Base-by-base conservation (phyloP, 495 filamentous ascomycete genomes). In the Symbiotaphrina buchneri region DNA sequence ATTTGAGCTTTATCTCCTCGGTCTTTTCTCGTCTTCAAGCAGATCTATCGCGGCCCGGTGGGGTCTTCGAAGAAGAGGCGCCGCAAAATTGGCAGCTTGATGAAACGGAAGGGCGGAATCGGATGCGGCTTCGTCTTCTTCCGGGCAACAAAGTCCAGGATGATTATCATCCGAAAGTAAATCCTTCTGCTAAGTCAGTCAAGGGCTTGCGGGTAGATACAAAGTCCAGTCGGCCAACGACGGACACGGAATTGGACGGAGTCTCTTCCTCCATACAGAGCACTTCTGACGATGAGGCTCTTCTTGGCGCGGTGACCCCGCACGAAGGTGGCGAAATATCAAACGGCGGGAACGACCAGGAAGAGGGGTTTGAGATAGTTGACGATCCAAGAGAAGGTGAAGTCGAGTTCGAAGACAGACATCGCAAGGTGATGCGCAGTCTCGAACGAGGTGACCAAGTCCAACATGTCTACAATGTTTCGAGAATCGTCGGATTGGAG, bases 361-460 rank as follows among this genome's bases (percentile, higher is more conserved):
- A 39, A 16, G 38, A 41, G 8, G 87, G 94, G 30, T 97, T 85
- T 41, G 87, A 97, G 52, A 66, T 97, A 42, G 72, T 97, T 23
- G 81, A 92, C 36, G 84, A 93, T 35, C 72, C 74, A 5, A 66
- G 67, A n/a, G 69, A 79, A 28, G 79, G 71, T 28, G 65, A 79
- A 10, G 85, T 90, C 33, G 72, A 70, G 7, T 91, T 80, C 42
- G 87, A 95, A 51, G 87, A 97, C 46, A 94, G 91, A 54, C 94
- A 97, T 43, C 60, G 87, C 10, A 94, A 90, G 51, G 87, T 97
- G 29, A 83, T 95, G 79, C 62, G 87, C 35, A 91, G 80, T 39
- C 61, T 97, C 8, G 77, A 93, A 37, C 75, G 79, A 20, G 80
- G 80, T 4, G 87, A 97, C 42, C 61, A 79, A 32, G 84, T 97